Evolutionary conservation across 257 asterid species (phyloP).

Genomic region (Hygrophila difformis): DNA sequence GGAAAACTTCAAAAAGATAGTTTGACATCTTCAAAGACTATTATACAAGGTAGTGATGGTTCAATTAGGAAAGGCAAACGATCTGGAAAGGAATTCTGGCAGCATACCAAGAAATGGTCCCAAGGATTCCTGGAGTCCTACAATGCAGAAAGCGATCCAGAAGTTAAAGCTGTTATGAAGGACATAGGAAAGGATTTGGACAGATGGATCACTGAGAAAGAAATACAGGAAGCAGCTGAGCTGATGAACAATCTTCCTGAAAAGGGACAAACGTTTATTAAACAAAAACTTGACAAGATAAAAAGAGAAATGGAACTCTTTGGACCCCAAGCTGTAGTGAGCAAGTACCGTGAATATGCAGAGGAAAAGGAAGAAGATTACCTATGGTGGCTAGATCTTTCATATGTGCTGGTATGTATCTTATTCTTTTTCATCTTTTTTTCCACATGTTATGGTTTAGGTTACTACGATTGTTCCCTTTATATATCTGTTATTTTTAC

Average conservation of each 20-base stretch:
- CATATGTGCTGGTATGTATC: conserved; percentile 54
- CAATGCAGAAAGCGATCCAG: conserved; percentile 81
- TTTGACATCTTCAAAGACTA: conserved; percentile 45
- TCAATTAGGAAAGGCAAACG: conserved; percentile 66
- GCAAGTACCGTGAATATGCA: conserved; percentile 88
- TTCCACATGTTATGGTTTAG: background rate
- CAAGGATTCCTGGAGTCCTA: conserved; percentile 69
- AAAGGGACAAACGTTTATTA: conserved; percentile 47
- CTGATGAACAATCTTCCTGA: conserved; percentile 66
- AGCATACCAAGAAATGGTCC: conserved; percentile 97
- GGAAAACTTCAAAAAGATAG: conserved; percentile 19
- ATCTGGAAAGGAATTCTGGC: conserved; percentile 85
- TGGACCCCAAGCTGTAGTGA: conserved; percentile 92
- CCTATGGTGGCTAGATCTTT: conserved; percentile 98
- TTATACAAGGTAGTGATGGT: conserved; percentile 87
- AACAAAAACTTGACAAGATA: conserved; percentile 68
- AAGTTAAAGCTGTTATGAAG: conserved; percentile 67
- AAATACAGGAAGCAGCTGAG: conserved; percentile 80
- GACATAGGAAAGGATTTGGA: conserved; percentile 89
- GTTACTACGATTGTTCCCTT: conserved; percentile 1
- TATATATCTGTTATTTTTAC: conserved; percentile 2
- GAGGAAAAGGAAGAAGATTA: conserved; percentile 79
- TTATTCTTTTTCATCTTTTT: conserved; percentile 5
- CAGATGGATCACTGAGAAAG: conserved; percentile 93
- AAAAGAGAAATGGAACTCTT: conserved; percentile 86